Percentiles rank a stretch among this genome's conserved stretches.
These are phyloP conservation scores for Prillingera fragicola DNA, from an alignment of 1,284 basidiomycete species.

Conservation along the genomic window DNA sequence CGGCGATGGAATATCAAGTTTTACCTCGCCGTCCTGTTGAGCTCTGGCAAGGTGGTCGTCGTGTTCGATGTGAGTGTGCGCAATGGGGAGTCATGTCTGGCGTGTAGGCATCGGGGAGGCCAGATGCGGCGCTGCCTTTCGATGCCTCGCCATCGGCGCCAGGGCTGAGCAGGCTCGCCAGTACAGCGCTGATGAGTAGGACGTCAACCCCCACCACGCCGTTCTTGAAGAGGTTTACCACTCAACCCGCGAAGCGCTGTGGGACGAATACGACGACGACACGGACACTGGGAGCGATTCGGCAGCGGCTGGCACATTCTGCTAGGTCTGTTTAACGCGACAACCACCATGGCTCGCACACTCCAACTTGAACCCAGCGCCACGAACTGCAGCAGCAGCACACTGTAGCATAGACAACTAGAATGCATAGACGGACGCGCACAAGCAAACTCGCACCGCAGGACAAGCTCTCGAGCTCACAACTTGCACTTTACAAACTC, in stretches of 20 bases:
- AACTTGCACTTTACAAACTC: neutral
- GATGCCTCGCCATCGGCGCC: no score
- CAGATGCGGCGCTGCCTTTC: no score
- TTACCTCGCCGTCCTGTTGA: conserved; percentile 33
- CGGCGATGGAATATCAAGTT: conserved; percentile 32
- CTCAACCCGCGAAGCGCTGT: conserved; percentile 29
- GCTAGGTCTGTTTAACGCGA: no score
- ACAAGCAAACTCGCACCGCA: neutral
- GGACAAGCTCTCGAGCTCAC: neutral
- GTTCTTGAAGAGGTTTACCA: conserved; percentile 37
- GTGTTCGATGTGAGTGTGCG: conserved; percentile 32
- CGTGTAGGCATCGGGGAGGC: no score
- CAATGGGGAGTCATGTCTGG: no score
- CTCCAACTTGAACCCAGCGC: neutral
- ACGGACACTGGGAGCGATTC: neutral
- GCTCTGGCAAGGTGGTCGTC: conserved; percentile 18
- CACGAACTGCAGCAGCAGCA: neutral
- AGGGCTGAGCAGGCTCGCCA: no score
- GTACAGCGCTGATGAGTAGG: conserved; percentile 12
- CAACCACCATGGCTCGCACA: neutral
- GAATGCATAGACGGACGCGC: neutral
- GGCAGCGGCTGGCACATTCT: no score
- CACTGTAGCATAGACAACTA: neutral
- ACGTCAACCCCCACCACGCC: conserved; percentile 21
- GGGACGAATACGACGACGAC: conserved; percentile 27